Percentiles rank a stretch among this genome's conserved stretches.
Conservation (phyloP, 2,329 filamentous ascomycete genomes). For the Biscogniauxia mediterranea region DNA sequence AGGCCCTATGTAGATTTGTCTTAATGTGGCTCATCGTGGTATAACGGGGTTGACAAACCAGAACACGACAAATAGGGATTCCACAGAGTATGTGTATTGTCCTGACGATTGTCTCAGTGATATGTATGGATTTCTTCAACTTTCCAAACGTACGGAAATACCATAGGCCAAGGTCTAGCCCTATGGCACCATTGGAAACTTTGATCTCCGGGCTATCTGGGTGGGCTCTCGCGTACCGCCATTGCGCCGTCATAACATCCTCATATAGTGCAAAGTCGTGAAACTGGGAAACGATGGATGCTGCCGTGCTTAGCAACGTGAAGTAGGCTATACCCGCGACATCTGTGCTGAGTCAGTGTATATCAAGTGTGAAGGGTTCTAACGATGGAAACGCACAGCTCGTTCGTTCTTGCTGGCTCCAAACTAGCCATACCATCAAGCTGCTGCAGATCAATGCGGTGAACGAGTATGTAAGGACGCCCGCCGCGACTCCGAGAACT, state of each 20-base stretch:
- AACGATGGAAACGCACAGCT: slow-evolving; percentile 14
- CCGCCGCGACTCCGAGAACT: slow-evolving; percentile 12
- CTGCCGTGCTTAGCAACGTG: slow-evolving; percentile 15
- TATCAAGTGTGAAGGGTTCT: not conserved
- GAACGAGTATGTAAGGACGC: slow-evolving; percentile 16
- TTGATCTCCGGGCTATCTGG: slow-evolving; percentile 12
- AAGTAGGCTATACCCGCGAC: slow-evolving; percentile 20
- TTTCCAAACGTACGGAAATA: slow-evolving; percentile 15
- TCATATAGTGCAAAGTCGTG: slow-evolving; percentile 16
- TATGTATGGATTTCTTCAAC: slow-evolving; percentile 5
- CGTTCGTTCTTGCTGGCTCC: slow-evolving; percentile 16
- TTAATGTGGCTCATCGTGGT: not conserved
- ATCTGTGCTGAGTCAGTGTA: slow-evolving; percentile 4
- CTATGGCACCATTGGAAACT: slow-evolving; percentile 9
- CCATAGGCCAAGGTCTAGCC: slow-evolving; percentile 16
- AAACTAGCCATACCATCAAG: slow-evolving; percentile 20
- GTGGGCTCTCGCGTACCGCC: slow-evolving; percentile 7
- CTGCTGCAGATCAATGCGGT: slow-evolving; percentile 8
- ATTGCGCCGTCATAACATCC: slow-evolving; percentile 9
- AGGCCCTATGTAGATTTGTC: slow-evolving; percentile 7
- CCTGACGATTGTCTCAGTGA: slow-evolving; percentile 7
- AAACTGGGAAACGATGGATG: slow-evolving; percentile 19
- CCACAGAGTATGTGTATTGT: slow-evolving; percentile 1
- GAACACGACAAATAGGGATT: slow-evolving; percentile 18
- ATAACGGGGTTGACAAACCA: slow-evolving; percentile 5